phyloP scores from a whole-genome alignment of 257 asterid genomes.

The Schizonepeta tenuifolia region DNA sequence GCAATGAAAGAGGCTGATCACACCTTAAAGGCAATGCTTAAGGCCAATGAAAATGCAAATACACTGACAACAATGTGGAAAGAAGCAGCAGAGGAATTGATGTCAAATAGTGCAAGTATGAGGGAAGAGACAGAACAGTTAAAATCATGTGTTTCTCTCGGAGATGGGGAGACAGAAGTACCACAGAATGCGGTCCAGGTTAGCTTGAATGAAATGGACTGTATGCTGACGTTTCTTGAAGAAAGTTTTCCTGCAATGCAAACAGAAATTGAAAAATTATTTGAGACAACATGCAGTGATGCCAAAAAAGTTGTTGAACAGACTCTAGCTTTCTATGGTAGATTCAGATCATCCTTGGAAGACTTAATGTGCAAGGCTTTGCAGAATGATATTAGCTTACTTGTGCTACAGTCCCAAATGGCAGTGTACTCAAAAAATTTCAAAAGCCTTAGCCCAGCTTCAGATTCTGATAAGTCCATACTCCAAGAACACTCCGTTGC shows the following conservation, averaged over 20 bases:
- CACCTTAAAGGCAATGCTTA: slow-evolving; percentile 56
- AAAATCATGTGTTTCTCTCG: slow-evolving; percentile 40
- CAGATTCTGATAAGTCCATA: slow-evolving; percentile 33
- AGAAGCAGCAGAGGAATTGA: slow-evolving; percentile 53
- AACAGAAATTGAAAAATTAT: slow-evolving; percentile 49
- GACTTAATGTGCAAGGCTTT: slow-evolving; percentile 47
- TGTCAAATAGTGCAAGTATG: slow-evolving; percentile 53
- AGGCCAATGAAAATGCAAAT: slow-evolving; percentile 64
- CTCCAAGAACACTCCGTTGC: slow-evolving; percentile 36
- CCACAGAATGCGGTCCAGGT: slow-evolving; percentile 43
- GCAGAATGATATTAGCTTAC: slow-evolving; percentile 50
- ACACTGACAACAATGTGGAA: slow-evolving; percentile 52
- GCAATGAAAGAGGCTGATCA: slow-evolving; percentile 68
- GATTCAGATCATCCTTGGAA: slow-evolving; percentile 57
- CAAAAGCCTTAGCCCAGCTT: slow-evolving; percentile 32
- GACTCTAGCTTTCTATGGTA: slow-evolving; percentile 42
- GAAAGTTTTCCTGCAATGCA: slow-evolving; percentile 59
- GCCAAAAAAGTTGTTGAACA: slow-evolving; percentile 54
- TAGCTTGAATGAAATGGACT: slow-evolving; percentile 47
- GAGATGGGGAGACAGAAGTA: slow-evolving; percentile 44
- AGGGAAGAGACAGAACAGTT: slow-evolving; percentile 55
- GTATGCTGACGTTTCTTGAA: slow-evolving; percentile 50
- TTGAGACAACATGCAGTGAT: slow-evolving; percentile 45
- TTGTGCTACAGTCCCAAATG: slow-evolving; percentile 55
- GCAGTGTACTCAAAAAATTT: slow-evolving; percentile 39